Conservation (phyloP, 352 stramenopile species). For the Globisporangium uncinulatum region DNA sequence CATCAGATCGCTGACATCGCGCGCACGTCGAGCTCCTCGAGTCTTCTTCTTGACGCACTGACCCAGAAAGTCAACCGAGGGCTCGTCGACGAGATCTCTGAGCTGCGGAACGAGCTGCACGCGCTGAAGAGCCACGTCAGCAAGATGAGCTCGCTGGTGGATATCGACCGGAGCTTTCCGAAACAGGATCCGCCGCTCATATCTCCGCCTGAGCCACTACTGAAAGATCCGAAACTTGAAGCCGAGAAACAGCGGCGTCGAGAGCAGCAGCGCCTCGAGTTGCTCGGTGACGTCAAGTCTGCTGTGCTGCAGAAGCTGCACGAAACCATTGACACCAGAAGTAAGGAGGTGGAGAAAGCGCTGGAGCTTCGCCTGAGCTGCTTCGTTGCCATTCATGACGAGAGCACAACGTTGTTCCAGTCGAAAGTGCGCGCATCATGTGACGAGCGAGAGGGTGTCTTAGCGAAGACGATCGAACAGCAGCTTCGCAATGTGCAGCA, state of each 20-base stretch:
- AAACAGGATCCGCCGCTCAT: neutral
- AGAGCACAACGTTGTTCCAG: neutral
- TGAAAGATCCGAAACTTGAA: slow-evolving; percentile 8
- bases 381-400: neutral
- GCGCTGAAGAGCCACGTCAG: slow-evolving; percentile 49
- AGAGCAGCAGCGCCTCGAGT: slow-evolving; percentile 11
- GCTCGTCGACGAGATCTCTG: slow-evolving; percentile 39
- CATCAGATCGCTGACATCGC: slow-evolving; percentile 70
- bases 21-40: slow-evolving; percentile 48
- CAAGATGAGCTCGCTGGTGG: slow-evolving; percentile 23
- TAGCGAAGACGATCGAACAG: slow-evolving; percentile 3
- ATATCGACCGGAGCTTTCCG: slow-evolving; percentile 4
- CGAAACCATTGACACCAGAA: slow-evolving; percentile 2
- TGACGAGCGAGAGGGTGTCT: neutral
- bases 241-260: slow-evolving; percentile 16
- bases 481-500: slow-evolving; percentile 18
- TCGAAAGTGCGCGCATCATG: neutral
- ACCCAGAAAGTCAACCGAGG: slow-evolving; percentile 63
- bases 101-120: slow-evolving; percentile 46
- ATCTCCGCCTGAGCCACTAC: neutral
- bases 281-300: slow-evolving; percentile 3
- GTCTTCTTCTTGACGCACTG: slow-evolving; percentile 48
- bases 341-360: slow-evolving; percentile 12
- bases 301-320: neutral
- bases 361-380: neutral